Conservation (phyloP, 129 eudicot species). For the Tagetes patula region DNA sequence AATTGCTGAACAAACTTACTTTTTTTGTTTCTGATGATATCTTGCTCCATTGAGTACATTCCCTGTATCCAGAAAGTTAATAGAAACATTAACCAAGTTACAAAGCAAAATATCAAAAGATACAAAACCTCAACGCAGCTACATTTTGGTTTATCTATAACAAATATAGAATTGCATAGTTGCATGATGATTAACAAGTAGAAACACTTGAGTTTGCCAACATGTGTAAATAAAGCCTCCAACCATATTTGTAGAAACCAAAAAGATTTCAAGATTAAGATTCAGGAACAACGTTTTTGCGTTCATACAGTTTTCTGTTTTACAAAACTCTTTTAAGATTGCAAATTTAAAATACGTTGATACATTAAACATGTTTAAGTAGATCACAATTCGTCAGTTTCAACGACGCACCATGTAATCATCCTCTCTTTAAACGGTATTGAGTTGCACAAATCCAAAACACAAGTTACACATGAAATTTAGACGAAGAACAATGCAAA, state of each 20-base stretch:
- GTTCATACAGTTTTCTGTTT: background rate
- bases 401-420: background rate
- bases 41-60: background rate
- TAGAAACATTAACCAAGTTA: background rate
- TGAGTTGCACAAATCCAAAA: too few species aligned
- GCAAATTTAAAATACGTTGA: too few species aligned
- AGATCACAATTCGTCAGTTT: background rate
- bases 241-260: background rate
- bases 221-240: background rate
- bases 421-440: too few species aligned
- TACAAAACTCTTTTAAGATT: background rate
- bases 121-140: background rate
- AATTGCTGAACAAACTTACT: background rate
- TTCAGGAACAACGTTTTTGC: background rate
- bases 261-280: background rate
- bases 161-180: background rate
- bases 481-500: too few species aligned
- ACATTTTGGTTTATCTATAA: background rate
- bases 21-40: conserved; percentile 6
- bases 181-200: background rate
- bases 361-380: background rate
- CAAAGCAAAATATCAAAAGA: background rate
- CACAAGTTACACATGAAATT: too few species aligned
- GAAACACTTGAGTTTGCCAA: background rate
- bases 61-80: conserved; percentile 20